These are phyloP conservation scores for Alternaria angustiovoidea DNA, from an alignment of 2,329 filamentous ascomycete species.

Conservation along the genomic window DNA sequence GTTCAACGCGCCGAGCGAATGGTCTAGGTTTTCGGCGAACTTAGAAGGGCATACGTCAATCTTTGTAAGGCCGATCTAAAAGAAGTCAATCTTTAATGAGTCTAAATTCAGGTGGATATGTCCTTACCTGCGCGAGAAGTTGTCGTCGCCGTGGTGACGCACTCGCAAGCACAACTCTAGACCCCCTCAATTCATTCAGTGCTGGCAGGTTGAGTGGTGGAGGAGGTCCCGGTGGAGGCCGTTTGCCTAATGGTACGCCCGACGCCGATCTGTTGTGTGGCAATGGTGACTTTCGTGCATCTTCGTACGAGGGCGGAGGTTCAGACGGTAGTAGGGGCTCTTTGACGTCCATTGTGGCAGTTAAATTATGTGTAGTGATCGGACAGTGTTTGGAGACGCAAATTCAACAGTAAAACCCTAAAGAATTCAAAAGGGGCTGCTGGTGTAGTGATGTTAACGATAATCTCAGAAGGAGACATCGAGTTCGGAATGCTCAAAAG, in stretches of 20 bases:
- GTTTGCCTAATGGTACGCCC: constrained; percentile 22
- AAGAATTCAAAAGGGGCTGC: background rate
- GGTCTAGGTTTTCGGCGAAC: constrained; percentile 85
- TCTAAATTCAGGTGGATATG: background rate
- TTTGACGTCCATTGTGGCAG: constrained; percentile 17
- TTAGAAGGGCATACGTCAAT: constrained; percentile 85
- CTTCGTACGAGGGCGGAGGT: constrained; percentile 56
- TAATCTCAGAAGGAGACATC: background rate
- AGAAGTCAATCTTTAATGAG: background rate
- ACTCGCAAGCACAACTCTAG: constrained; percentile 88
- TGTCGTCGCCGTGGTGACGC: constrained; percentile 84
- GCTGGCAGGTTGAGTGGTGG: constrained; percentile 81
- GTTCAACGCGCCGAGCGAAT: constrained; percentile 86
- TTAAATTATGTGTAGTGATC: background rate
- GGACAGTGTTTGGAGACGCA: background rate
- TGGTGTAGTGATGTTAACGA: background rate
- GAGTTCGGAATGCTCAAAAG: constrained; percentile 2
- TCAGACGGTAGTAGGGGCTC: constrained; percentile 43
- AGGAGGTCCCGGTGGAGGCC: constrained; percentile 53
- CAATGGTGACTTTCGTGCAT: constrained; percentile 38
- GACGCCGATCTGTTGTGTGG: constrained; percentile 28
- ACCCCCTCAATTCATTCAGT: constrained; percentile 76
- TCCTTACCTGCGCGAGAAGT: constrained; percentile 74
- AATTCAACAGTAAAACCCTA: background rate
- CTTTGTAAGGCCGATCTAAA: constrained; percentile 77